Evolutionary conservation across 768 basidiomycete genomes (phyloP).

Genomic region (Suillus clintonianus): DNA sequence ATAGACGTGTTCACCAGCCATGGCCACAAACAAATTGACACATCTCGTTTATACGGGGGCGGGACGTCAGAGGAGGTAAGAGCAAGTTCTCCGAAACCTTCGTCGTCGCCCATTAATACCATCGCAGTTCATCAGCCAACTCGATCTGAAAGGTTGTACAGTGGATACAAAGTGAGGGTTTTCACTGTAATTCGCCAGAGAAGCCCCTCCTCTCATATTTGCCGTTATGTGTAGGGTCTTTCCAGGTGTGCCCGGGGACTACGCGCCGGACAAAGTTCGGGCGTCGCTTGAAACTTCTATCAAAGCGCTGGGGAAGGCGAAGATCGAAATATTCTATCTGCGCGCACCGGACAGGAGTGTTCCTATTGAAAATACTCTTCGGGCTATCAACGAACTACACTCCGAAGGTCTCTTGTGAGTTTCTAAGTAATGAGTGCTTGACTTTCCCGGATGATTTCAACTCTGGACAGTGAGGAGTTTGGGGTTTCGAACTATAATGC

Average conservation of each 20-base stretch:
- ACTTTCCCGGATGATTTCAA: no score
- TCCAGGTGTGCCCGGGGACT: slow-evolving; percentile 6
- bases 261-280: slow-evolving; percentile 10
- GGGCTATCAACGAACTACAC: slow-evolving; percentile 48
- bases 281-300: slow-evolving; percentile 14
- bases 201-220: not conserved
- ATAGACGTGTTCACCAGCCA: slow-evolving; percentile 15
- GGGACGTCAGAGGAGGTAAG: slow-evolving; percentile 18
- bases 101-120: no score
- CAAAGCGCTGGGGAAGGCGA: slow-evolving; percentile 11
- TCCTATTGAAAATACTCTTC: slow-evolving; percentile 48
- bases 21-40: slow-evolving; percentile 16
- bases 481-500: slow-evolving; percentile 17
- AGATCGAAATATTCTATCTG: slow-evolving; percentile 31
- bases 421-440: no score
- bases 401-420: slow-evolving; percentile 52
- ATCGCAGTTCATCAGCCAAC: slow-evolving; percentile 10
- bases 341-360: slow-evolving; percentile 47
- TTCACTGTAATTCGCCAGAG: not conserved
- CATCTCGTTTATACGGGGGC: slow-evolving; percentile 10
- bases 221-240: slow-evolving; percentile 6
- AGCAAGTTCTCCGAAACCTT: not conserved
- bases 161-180: slow-evolving; percentile 20
- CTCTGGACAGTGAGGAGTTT: slow-evolving; percentile 15
- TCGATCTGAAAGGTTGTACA: slow-evolving; percentile 16